Evolutionary conservation across 2,329 filamentous ascomycete species (phyloP), one percentile per base, ranked within the genome.

Genomic region (Acrocalymma vagum): DNA sequence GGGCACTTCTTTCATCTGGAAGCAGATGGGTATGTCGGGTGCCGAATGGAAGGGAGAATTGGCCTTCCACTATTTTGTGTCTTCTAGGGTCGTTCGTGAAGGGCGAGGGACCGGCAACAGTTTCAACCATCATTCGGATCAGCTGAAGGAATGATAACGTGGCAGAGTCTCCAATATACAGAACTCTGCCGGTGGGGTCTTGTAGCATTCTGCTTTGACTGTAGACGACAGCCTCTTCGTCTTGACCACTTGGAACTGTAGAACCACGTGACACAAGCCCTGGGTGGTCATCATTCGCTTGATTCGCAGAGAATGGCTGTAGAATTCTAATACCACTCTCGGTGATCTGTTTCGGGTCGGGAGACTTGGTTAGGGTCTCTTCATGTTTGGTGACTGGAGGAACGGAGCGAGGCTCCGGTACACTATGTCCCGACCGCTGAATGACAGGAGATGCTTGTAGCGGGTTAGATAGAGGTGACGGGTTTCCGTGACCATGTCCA

Each of bases 141-240:
- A 82, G 69, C 40, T 85, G 79, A 3, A 86, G 68, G 52, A 81
- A 85, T 0, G 83, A 82, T 5, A 85, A 68, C 0, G 80, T 81
- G 1, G 82, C 81, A 2, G 83, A 82, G 49, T 85, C 80, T n/a
- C 83, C 83, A 45, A 85, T 73, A 47, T 84, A 85, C 16, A 83
- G 69, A 22, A 84, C 67, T 52, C 80, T 73, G 8, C 81, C 81
- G 0, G 76, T 81, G 9, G 75, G 75, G 55, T 86, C 82, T 52
- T 81, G 76, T 25, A 86, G 67, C 79, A 86, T 82, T 47, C 81
- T 73, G 20, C 76, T 75, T 45, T 80, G 74, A 8, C 77, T 75
- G 47, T 78, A 77, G 17, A 83, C 72, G 17, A 79, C 75, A 4
- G 79, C 75, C 54, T 84, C 81, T 46, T 84, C 80, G 25, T 80